Percentiles rank a stretch among this genome's conserved stretches.
phyloP scores from a whole-genome alignment of 345 rosid genomes.

The Leavenworthia alabamica region DNA sequence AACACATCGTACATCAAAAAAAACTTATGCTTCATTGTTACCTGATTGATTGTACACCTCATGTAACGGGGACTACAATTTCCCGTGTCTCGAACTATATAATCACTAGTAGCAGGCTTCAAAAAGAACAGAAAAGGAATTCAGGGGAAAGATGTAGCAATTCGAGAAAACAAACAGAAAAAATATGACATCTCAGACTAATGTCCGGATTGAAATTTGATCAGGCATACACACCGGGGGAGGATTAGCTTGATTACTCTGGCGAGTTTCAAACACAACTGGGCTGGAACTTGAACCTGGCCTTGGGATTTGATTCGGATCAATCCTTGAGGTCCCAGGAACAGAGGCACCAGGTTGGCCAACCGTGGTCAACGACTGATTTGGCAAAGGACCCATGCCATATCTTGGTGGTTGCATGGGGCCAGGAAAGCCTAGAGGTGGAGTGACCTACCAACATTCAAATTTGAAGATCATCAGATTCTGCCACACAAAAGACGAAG shows the following conservation, averaged over 20 bases:
- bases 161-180: constrained; percentile 1
- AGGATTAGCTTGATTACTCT: constrained; percentile 73
- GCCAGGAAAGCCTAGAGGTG: constrained; percentile 56
- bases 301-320: constrained; percentile 94
- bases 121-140: constrained; percentile 13
- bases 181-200: constrained; percentile 15
- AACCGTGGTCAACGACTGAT: constrained; percentile 74
- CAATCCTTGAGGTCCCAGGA: constrained; percentile 73
- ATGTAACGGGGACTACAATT: constrained; percentile 98
- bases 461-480: constrained; percentile 27
- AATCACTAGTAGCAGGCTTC: constrained; percentile 93
- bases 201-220: background rate
- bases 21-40: constrained; percentile 18
- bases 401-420: constrained; percentile 53
- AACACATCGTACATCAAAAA: constrained; percentile 9
- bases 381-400: constrained; percentile 79
- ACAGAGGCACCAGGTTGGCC: constrained; percentile 72
- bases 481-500: constrained; percentile 18
- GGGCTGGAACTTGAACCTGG: constrained; percentile 72
- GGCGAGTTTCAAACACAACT: constrained; percentile 72
- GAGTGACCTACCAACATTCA: constrained; percentile 45
- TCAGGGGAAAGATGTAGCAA: constrained; percentile 14
- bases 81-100: constrained; percentile 77
- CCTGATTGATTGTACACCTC: constrained; percentile 99
- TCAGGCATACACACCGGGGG: constrained; percentile 66